Percentiles rank a stretch among this genome's conserved stretches.
Conservation (phyloP, 139 green algal genomes). For the Nannochloris sp. region DNA sequence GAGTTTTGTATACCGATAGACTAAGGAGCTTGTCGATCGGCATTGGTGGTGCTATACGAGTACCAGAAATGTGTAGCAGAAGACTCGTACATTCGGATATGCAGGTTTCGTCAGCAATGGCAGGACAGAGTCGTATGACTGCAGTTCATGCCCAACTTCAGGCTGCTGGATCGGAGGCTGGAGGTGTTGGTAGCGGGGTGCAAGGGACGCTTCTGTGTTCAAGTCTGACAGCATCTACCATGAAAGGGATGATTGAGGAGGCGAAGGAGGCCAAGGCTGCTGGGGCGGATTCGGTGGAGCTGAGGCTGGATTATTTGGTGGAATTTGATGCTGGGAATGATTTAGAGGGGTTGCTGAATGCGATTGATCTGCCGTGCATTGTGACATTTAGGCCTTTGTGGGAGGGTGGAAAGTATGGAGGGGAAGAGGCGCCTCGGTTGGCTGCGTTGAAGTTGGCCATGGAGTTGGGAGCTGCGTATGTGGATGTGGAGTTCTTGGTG, state of each 20-base stretch:
- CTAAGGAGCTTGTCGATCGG: no score
- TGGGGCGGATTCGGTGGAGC: conserved; percentile 75
- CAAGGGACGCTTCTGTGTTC: conserved; percentile 46
- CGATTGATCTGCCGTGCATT: conserved; percentile 59
- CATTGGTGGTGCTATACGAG: no score
- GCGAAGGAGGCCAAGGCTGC: conserved; percentile 46
- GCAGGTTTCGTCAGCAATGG: no score
- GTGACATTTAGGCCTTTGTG: conserved; percentile 79
- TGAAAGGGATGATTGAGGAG: conserved; percentile 52
- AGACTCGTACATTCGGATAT: no score
- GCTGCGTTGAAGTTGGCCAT: conserved; percentile 60
- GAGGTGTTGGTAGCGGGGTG: no score
- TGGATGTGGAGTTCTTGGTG: conserved; percentile 89
- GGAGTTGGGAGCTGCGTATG: conserved; percentile 62
- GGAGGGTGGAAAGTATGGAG: conserved; percentile 85
- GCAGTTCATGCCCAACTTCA: no score
- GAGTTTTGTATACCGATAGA: no score
- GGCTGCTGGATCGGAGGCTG: no score
- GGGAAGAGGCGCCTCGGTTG: conserved; percentile 60
- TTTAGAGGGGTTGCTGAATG: conserved; percentile 48
- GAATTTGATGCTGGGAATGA: conserved; percentile 30
- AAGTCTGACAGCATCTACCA: conserved; percentile 53
- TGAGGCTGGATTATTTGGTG: conserved; percentile 76
- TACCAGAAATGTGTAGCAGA: no score
- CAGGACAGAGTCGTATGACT: no score